phyloP scores from a whole-genome alignment of 2,329 filamentous ascomycete genomes.

The Aspergillus neoniger region DNA sequence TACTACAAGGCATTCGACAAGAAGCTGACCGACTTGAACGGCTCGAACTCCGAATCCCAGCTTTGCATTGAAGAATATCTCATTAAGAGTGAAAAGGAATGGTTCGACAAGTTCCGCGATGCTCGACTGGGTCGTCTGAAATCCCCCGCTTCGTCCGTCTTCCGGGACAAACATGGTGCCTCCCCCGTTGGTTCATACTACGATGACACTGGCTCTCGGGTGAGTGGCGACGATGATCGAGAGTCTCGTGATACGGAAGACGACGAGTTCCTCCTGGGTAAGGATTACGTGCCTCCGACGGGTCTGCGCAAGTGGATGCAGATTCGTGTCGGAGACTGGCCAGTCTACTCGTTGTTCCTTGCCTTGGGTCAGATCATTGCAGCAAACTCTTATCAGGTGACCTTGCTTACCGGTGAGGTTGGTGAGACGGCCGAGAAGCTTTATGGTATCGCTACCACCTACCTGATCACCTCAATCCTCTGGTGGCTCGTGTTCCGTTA shows the following conservation, averaged over 20 bases:
- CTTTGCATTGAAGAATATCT: slow-evolving; percentile 67
- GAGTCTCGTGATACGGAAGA: slow-evolving; percentile 35
- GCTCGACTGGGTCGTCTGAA: slow-evolving; percentile 57
- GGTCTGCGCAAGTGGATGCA: slow-evolving; percentile 58
- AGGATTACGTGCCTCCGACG: slow-evolving; percentile 57
- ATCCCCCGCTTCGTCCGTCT: slow-evolving; percentile 37
- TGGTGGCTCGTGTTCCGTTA: slow-evolving; percentile 65
- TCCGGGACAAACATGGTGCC: slow-evolving; percentile 30
- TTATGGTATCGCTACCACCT: slow-evolving; percentile 61
- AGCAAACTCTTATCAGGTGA: slow-evolving; percentile 67
- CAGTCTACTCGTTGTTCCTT: slow-evolving; percentile 61
- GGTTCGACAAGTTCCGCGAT: slow-evolving; percentile 61
- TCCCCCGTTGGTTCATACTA: slow-evolving; percentile 44
- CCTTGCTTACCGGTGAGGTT: slow-evolving; percentile 65
- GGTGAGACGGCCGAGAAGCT: slow-evolving; percentile 60
- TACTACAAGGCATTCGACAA: slow-evolving; percentile 61
- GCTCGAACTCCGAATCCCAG: slow-evolving; percentile 57
- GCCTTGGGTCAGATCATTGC: slow-evolving; percentile 64
- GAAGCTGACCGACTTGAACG: slow-evolving; percentile 57
- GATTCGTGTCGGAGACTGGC: slow-evolving; percentile 62
- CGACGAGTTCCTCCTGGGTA: slow-evolving; percentile 58
- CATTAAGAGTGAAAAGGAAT: slow-evolving; percentile 66
- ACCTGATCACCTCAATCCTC: slow-evolving; percentile 56
- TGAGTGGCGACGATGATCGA: slow-evolving; percentile 30
- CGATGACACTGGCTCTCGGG: slow-evolving; percentile 35